These are phyloP conservation scores for Sordaria brevicollis DNA, from an alignment of 495 filamentous ascomycete species.

Conservation along the genomic window DNA sequence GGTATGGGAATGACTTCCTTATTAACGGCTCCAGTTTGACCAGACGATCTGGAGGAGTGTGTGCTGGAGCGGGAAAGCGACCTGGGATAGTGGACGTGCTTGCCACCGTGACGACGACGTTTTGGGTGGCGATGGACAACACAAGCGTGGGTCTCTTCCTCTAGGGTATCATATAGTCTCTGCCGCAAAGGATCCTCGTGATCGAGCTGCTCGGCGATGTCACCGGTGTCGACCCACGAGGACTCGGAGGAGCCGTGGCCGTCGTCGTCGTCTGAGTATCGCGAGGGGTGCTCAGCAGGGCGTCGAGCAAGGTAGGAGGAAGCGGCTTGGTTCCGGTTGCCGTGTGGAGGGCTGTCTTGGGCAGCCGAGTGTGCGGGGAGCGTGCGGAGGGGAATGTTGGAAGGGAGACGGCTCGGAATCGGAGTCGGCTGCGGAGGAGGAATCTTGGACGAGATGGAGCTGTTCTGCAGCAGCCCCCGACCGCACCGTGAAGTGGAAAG, in stretches of 20 bases:
- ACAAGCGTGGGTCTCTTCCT: slow-evolving; percentile 44
- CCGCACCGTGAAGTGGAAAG: slow-evolving; percentile 19
- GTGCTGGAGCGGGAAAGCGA: slow-evolving; percentile 8
- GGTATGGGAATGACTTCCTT: slow-evolving; percentile 83
- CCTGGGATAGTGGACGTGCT: slow-evolving; percentile 38
- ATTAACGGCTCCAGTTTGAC: slow-evolving; percentile 40
- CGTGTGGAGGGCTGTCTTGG: slow-evolving; percentile 7
- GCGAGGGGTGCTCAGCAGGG: slow-evolving; percentile 12
- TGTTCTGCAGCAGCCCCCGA: slow-evolving; percentile 50
- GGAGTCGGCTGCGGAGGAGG: slow-evolving; percentile 31
- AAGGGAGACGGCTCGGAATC: slow-evolving; percentile 37
- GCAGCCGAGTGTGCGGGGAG: slow-evolving; percentile 30
- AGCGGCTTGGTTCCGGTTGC: neutral
- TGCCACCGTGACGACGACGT: slow-evolving; percentile 17
- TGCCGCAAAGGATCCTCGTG: slow-evolving; percentile 68
- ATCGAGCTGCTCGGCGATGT: slow-evolving; percentile 82
- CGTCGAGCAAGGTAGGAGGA: neutral
- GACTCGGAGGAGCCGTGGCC: slow-evolving; percentile 47
- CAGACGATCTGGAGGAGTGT: slow-evolving; percentile 9
- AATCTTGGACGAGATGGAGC: slow-evolving; percentile 49
- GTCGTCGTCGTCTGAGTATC: slow-evolving; percentile 20
- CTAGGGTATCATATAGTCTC: slow-evolving; percentile 50
- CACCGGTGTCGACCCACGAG: slow-evolving; percentile 89
- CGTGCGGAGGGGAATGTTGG: slow-evolving; percentile 53
- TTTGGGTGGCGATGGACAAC: slow-evolving; percentile 31